A percentile compares a stretch with the other conserved stretches of the same genome.
Evolutionary conservation across 352 stramenopile species (phyloP).

Genomic region (Pythium diclinum): DNA sequence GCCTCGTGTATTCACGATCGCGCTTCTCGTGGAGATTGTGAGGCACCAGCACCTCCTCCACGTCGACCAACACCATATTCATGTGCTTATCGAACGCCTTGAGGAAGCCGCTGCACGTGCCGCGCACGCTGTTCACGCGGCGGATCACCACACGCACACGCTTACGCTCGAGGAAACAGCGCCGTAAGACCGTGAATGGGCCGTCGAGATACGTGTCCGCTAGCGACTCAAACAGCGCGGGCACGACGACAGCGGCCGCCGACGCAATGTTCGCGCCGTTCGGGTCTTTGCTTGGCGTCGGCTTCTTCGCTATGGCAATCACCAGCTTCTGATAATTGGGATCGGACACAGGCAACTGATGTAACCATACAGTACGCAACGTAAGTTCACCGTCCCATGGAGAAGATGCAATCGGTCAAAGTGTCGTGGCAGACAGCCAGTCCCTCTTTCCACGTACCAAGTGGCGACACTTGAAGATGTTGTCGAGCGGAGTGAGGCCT

Average conservation of each 20-base stretch:
- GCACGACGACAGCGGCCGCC: not conserved
- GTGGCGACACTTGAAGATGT: conserved; percentile 83
- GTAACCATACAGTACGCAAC: conserved; percentile 1
- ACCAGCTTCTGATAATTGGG: conserved; percentile 46
- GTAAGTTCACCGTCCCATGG: not conserved
- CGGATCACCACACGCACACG: conserved; percentile 86
- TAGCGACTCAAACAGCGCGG: conserved; percentile 22
- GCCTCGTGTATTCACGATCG: conserved; percentile 31
- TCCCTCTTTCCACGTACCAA: conserved; percentile 43
- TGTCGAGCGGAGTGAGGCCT: conserved; percentile 65
- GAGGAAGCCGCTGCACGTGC: conserved; percentile 88
- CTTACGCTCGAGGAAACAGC: conserved; percentile 75
- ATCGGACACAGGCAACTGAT: conserved; percentile 62
- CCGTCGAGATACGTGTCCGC: conserved; percentile 75
- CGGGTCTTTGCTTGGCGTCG: conserved; percentile 17
- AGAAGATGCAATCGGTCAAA: not conserved
- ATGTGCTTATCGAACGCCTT: conserved; percentile 95
- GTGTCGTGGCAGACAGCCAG: not conserved
- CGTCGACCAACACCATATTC: conserved; percentile 92
- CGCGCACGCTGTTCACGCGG: conserved; percentile 89
- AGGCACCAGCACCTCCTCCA: conserved; percentile 72
- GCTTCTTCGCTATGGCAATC: conserved; percentile 31
- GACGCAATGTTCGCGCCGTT: not conserved
- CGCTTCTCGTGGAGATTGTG: conserved; percentile 32
- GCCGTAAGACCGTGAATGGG: conserved; percentile 81